Evolutionary conservation across 768 basidiomycete species (phyloP).

Genomic region (Lactarius akahatsu): DNA sequence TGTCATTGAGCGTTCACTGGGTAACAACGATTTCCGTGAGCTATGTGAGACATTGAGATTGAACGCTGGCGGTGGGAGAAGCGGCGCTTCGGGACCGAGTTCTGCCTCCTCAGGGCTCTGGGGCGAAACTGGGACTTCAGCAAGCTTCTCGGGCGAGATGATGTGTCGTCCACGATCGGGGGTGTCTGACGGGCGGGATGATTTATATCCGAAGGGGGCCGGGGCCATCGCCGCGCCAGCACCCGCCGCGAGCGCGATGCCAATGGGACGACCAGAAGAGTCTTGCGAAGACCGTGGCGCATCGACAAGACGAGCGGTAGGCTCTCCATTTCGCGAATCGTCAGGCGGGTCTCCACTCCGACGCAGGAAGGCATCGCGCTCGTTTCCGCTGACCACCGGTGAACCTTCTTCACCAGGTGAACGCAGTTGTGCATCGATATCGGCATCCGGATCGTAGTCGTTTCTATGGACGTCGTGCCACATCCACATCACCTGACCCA

Average conservation of each 20-base stretch:
- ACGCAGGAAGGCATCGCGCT: constrained; percentile 62
- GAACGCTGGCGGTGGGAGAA: constrained; percentile 23
- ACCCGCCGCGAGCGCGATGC: constrained; percentile 16
- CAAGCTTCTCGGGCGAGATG: constrained; percentile 23
- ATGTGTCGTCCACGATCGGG: constrained; percentile 12
- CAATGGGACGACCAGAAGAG: constrained; percentile 16
- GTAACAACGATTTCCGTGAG: constrained; percentile 28
- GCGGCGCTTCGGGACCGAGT: constrained; percentile 18
- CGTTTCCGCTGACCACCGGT: constrained; percentile 68
- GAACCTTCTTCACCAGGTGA: constrained; percentile 64
- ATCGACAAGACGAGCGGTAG: constrained; percentile 24
- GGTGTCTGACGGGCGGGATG: not conserved
- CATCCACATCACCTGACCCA: constrained; percentile 28
- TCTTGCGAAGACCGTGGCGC: constrained; percentile 13
- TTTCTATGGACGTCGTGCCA: constrained; percentile 24
- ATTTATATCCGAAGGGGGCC: not conserved
- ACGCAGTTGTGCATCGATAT: constrained; percentile 30
- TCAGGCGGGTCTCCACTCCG: constrained; percentile 31
- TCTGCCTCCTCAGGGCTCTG: constrained; percentile 20
- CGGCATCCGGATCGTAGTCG: constrained; percentile 19
- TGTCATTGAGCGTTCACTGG: constrained; percentile 36
- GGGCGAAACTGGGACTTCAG: not conserved
- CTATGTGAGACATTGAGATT: constrained; percentile 14
- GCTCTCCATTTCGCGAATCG: not conserved
- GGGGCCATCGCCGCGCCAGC: not conserved